Conservation (phyloP, 164 flowering plant species). For the Chimonanthus praecox region DNA sequence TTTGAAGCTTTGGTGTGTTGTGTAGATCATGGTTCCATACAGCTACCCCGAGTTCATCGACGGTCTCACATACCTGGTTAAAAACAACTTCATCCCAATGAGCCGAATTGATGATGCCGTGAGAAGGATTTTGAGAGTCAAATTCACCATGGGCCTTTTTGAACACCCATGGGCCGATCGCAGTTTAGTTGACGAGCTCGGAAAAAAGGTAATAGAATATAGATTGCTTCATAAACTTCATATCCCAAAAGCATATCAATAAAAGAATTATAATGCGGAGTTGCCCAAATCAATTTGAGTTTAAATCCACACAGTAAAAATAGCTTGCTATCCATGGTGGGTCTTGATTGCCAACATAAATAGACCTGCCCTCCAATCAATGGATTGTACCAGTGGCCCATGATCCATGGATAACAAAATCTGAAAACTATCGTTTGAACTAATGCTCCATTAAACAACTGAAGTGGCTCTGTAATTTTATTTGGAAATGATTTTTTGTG, state of each 20-base stretch:
- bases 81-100: constrained; percentile 6
- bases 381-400: no score
- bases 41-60: constrained; percentile 7
- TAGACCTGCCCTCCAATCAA: no score
- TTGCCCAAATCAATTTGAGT: no score
- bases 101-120: constrained; percentile 14
- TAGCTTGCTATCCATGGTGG: no score
- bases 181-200: constrained; percentile 10
- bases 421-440: neutral
- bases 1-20: neutral
- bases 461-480: no score
- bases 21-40: constrained; percentile 13
- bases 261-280: no score
- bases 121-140: constrained; percentile 14
- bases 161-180: constrained; percentile 12
- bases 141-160: constrained; percentile 12
- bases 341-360: neutral
- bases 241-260: neutral
- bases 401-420: no score
- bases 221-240: neutral
- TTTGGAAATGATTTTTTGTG: no score
- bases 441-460: neutral
- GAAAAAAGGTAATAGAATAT: constrained; percentile 7
- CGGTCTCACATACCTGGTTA: constrained; percentile 9
- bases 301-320: no score